Evolutionary conservation across 345 rosid species (phyloP).

Genomic region (Corchorus olitorius): DNA sequence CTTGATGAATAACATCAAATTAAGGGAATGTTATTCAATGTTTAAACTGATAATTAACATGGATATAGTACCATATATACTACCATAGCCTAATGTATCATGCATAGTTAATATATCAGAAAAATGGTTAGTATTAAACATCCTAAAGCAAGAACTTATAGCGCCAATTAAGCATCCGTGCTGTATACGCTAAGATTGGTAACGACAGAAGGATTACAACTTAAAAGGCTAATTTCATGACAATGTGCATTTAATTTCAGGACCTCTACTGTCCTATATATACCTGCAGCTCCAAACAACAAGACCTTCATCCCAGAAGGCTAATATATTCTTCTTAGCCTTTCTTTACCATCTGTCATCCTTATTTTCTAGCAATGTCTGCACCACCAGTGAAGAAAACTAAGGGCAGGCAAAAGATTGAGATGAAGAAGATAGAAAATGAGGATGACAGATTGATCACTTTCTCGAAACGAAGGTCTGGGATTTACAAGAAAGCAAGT

Average conservation of each 20-base stretch:
- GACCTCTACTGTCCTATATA: conserved; percentile 1
- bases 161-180: background rate
- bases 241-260: background rate
- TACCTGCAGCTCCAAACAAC: background rate
- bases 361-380: background rate
- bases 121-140: background rate
- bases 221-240: background rate
- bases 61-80: no score
- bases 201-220: background rate
- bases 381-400: conserved; percentile 15
- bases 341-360: background rate
- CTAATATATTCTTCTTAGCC: background rate
- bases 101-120: no score
- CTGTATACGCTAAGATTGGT: background rate
- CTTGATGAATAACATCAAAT: background rate
- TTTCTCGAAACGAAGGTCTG: conserved; percentile 45
- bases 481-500: conserved; percentile 29
- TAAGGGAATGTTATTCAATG: background rate
- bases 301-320: background rate
- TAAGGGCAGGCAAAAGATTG: conserved; percentile 18
- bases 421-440: conserved; percentile 16
- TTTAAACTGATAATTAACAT: background rate
- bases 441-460: conserved; percentile 31
- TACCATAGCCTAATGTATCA: background rate
- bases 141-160: background rate